A percentile compares a stretch with the other conserved stretches of the same genome.
phyloP scores from a whole-genome alignment of 441 rosid species.

The Jatropha podagrica region DNA sequence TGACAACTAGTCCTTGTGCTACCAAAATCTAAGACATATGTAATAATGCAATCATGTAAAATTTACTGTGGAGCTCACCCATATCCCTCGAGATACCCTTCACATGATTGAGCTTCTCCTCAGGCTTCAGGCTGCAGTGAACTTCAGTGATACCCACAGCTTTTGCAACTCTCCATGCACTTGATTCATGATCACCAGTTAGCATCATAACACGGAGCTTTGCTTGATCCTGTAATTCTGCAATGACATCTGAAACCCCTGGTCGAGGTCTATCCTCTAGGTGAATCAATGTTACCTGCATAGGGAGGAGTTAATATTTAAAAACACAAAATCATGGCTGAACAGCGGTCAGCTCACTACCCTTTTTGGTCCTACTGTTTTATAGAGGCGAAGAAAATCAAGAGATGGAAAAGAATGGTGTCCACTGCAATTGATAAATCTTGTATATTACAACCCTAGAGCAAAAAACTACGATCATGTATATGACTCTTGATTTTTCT shows the following conservation, averaged over 20 bases:
- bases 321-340: not conserved
- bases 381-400: constrained; percentile 2
- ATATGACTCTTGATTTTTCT: not conserved
- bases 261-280: constrained; percentile 86
- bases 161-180: constrained; percentile 94
- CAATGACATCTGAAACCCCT: constrained; percentile 72
- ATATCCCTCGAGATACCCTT: constrained; percentile 65
- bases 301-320: not conserved
- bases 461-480: not conserved
- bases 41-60: not conserved
- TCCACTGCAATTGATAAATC: not conserved
- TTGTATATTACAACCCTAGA: not conserved
- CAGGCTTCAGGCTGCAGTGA: constrained; percentile 84
- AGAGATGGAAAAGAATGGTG: not conserved
- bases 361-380: not conserved
- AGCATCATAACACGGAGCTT: constrained; percentile 77
- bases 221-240: constrained; percentile 60
- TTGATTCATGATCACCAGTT: constrained; percentile 92
- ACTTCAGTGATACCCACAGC: constrained; percentile 85
- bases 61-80: constrained; percentile 42
- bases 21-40: not conserved
- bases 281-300: constrained; percentile 84
- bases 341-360: not conserved
- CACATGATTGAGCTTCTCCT: constrained; percentile 84
- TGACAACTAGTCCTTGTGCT: not conserved